Base-by-base conservation (phyloP, 352 stramenopile genomes). In the Globisporangium middletonii region DNA sequence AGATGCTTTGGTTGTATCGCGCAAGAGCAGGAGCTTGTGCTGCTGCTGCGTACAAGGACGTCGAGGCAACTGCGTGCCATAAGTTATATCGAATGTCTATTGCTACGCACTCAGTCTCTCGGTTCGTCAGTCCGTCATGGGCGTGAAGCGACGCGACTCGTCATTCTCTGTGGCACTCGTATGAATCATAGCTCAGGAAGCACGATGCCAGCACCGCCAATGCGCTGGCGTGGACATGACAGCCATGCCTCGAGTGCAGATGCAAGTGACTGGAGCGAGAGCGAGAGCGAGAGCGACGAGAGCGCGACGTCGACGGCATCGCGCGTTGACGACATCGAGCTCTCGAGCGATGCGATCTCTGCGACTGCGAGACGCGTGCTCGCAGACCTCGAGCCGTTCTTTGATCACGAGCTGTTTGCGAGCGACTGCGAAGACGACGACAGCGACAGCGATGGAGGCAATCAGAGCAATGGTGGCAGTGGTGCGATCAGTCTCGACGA, bases 311-410 rank as follows among this genome's bases (percentile, higher is more conserved):
- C 27, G 11, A 33, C 2, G 43, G 0, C 55, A 35, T 47, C 16
- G 18, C 43, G 43, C 43, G 18, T 23, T 23, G n/a, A 27, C 43
- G n/a, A 15, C 6, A 3, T 47, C 43, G 26, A 59, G 0, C 6
- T 15, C 5, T n/a, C 19, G n/a, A 28, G 7, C 12, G 44, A 64
- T 44, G 51, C 55, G 9, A 54, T 64, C 33, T 35, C 44, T 1
- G 45, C 50, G 18, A 62, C 80, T 28, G 77, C 75, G 6, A 63
- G 53, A 28, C 68, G 68, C 52, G 77, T 84, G 11, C 67, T 86
- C 3, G 54, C 61, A 12, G 75, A 88, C 49, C 52, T 88, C 12
- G 75, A 84, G n/a, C 23, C 42, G 30, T 71, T 88, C 37, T 80
- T 72, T 11, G 65, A 75, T 57, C 41, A 55, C 42, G 49, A 53